A percentile compares a stretch with the other conserved stretches of the same genome.
phyloP scores from a whole-genome alignment of 2,329 filamentous ascomycete genomes.

The Fusarium stilboides region DNA sequence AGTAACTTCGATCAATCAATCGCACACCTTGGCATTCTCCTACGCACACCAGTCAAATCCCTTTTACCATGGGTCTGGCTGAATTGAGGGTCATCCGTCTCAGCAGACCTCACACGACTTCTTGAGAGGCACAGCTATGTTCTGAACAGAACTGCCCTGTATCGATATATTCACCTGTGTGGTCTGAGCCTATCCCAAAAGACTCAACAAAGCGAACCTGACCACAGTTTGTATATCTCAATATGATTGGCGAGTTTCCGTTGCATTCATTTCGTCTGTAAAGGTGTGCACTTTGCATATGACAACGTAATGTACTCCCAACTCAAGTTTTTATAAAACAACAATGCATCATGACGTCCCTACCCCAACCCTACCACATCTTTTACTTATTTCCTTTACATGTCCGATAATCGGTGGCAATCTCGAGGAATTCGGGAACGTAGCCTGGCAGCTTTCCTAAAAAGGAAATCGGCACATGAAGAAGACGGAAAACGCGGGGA shows the following conservation, averaged over 20 bases:
- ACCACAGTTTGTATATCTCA: not conserved
- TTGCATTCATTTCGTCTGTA: not conserved
- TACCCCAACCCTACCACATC: not conserved
- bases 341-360: not conserved
- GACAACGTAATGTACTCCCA: not conserved
- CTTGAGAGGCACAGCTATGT: too few species aligned
- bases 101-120: too few species aligned
- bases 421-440: not conserved
- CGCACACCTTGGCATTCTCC: too few species aligned
- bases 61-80: too few species aligned
- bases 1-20: too few species aligned
- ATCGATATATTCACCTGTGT: too few species aligned
- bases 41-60: too few species aligned
- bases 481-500: constrained; percentile 31
- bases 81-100: too few species aligned
- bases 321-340: not conserved
- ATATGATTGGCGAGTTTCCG: not conserved
- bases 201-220: too few species aligned
- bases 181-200: too few species aligned
- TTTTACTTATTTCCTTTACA: not conserved
- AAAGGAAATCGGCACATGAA: constrained; percentile 22
- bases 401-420: not conserved
- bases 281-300: not conserved
- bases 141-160: too few species aligned
- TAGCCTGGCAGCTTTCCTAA: constrained; percentile 2